A percentile compares a stretch with the other conserved stretches of the same genome.
These are phyloP conservation scores for Talaromyces sp. DNA, from an alignment of 2,329 filamentous ascomycete species.

Conservation along the genomic window DNA sequence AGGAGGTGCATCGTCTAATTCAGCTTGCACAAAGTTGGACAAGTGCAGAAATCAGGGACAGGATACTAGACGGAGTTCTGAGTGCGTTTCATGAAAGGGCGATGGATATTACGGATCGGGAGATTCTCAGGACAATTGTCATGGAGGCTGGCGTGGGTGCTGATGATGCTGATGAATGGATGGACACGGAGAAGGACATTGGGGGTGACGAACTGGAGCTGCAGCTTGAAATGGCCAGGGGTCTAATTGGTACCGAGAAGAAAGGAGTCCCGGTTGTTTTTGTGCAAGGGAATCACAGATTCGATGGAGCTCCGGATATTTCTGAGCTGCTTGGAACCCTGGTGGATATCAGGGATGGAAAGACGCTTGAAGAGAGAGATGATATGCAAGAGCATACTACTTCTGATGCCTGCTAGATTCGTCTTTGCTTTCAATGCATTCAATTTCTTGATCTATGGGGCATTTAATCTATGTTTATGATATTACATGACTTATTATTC, in stretches of 20 bases:
- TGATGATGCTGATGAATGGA: slow-evolving; percentile 13
- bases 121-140: slow-evolving; percentile 8
- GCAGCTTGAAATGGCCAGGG: neutral
- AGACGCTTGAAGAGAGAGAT: neutral
- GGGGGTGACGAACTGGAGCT: slow-evolving; percentile 2
- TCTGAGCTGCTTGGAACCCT: slow-evolving; percentile 11
- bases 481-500: neutral
- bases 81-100: slow-evolving; percentile 9
- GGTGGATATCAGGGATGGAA: slow-evolving; percentile 7
- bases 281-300: slow-evolving; percentile 11
- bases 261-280: slow-evolving; percentile 15
- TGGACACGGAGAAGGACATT: neutral
- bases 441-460: neutral
- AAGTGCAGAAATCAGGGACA: neutral
- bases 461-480: neutral
- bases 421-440: neutral
- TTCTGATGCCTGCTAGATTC: neutral
- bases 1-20: slow-evolving; percentile 14
- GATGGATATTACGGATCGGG: slow-evolving; percentile 12
- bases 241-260: neutral
- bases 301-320: slow-evolving; percentile 16
- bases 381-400: neutral
- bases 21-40: slow-evolving; percentile 11
- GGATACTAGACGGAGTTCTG: neutral
- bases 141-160: slow-evolving; percentile 3